These are phyloP conservation scores for Colletotrichum sp. DNA, from an alignment of 2,329 filamentous ascomycete genomes.

Conservation along the genomic window DNA sequence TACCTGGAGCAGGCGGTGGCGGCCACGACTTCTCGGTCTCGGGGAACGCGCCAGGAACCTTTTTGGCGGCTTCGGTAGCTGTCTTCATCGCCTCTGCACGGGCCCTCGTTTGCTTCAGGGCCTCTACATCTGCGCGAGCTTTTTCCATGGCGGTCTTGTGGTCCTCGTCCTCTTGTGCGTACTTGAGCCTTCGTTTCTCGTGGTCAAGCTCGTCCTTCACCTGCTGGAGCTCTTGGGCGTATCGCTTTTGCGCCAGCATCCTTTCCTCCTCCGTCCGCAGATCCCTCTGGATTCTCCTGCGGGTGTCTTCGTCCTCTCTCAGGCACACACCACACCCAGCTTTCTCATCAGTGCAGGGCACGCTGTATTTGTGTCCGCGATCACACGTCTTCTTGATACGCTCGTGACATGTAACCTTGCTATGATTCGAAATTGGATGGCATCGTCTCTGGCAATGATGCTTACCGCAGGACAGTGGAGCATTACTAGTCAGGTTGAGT, in stretches of 20 bases:
- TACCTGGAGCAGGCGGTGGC: neutral
- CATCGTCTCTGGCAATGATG: conserved; percentile 66
- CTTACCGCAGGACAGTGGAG: conserved; percentile 47
- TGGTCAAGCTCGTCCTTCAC: conserved; percentile 60
- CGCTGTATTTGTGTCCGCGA: conserved; percentile 51
- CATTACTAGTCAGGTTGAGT: neutral
- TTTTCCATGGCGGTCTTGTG: conserved; percentile 48
- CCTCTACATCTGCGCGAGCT: conserved; percentile 42
- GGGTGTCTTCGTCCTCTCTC: conserved; percentile 48
- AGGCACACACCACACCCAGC: conserved; percentile 57
- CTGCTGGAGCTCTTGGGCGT: conserved; percentile 46
- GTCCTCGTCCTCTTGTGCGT: conserved; percentile 46
- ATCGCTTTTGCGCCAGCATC: conserved; percentile 45
- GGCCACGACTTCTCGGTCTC: too few species aligned
- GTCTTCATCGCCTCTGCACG: conserved; percentile 2
- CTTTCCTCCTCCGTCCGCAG: conserved; percentile 55
- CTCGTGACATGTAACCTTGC: conserved; percentile 40
- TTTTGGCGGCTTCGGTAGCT: neutral
- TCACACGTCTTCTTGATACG: conserved; percentile 51
- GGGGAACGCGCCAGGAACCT: neutral
- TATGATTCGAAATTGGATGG: conserved; percentile 66
- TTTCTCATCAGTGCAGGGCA: conserved; percentile 46
- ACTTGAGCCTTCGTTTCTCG: conserved; percentile 45
- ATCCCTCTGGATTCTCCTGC: conserved; percentile 48
- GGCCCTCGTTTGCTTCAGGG: neutral